A percentile compares a stretch with the other conserved stretches of the same genome.
Conservation (phyloP, 2,329 filamentous ascomycete species). For the Colletotrichum liaoningense region DNA sequence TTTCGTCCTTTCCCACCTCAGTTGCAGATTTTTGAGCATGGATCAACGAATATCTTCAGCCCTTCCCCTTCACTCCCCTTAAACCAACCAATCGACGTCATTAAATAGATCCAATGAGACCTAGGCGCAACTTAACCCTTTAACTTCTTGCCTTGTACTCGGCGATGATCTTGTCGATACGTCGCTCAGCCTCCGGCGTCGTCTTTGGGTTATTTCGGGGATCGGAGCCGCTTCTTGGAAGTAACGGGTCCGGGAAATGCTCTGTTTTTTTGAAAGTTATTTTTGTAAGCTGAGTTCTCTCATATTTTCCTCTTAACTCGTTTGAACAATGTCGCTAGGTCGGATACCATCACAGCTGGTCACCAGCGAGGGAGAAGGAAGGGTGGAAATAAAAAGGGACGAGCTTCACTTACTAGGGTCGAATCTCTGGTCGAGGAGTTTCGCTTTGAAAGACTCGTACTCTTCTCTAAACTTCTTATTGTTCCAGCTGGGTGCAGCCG, state of each 20-base stretch:
- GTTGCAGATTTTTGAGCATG: neutral
- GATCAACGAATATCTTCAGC: neutral
- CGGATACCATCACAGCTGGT: neutral
- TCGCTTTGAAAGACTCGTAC: constrained; percentile 49
- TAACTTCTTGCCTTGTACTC: constrained; percentile 11
- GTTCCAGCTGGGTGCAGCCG: constrained; percentile 38
- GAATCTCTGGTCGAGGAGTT: constrained; percentile 58
- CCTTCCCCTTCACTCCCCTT: too few species aligned
- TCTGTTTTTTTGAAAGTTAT: constrained; percentile 34
- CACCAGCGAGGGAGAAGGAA: too few species aligned
- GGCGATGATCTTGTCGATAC: constrained; percentile 49
- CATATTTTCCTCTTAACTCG: neutral
- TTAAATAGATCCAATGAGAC: neutral
- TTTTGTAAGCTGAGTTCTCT: neutral
- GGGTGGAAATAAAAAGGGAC: neutral
- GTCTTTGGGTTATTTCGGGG: constrained; percentile 51
- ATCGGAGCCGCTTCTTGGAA: constrained; percentile 47
- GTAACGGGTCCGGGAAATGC: constrained; percentile 61
- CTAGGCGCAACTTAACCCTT: neutral
- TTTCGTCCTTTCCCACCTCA: neutral
- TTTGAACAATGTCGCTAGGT: neutral
- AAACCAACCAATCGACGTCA: neutral
- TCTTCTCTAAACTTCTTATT: constrained; percentile 58
- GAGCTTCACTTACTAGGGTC: constrained; percentile 47
- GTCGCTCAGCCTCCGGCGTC: constrained; percentile 54